phyloP scores from a whole-genome alignment of 352 stramenopile genomes.

The Peronospora belbahrii region DNA sequence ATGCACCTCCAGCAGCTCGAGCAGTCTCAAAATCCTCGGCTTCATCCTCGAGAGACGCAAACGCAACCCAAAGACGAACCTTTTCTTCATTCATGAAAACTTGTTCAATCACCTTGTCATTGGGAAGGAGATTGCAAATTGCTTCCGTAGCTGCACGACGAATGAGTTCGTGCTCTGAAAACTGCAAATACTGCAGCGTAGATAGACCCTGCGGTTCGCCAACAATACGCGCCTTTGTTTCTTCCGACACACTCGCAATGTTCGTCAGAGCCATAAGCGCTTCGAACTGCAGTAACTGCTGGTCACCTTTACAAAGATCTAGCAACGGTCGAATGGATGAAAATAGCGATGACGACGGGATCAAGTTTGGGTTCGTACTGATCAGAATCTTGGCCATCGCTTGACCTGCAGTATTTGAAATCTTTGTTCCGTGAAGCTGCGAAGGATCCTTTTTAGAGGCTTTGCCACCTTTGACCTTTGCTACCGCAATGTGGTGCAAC shows the following conservation, averaged over 20 bases:
- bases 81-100: conserved; percentile 91
- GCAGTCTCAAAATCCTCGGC: conserved; percentile 89
- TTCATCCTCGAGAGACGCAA: conserved; percentile 88
- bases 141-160: conserved; percentile 93
- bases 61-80: conserved; percentile 89
- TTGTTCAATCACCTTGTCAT: conserved; percentile 89
- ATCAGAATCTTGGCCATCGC: conserved; percentile 94
- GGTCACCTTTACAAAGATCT: conserved; percentile 92
- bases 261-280: conserved; percentile 97
- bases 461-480: conserved; percentile 19
- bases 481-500: conserved; percentile 30
- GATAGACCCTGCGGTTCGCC: conserved; percentile 56
- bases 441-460: conserved; percentile 36
- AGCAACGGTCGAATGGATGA: conserved; percentile 84
- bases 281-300: conserved; percentile 86
- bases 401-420: conserved; percentile 84
- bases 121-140: conserved; percentile 93
- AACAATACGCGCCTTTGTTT: conserved; percentile 90
- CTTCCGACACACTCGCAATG: conserved; percentile 88
- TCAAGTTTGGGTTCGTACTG: conserved; percentile 92
- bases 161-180: conserved; percentile 96
- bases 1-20: conserved; percentile 84
- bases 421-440: conserved; percentile 69
- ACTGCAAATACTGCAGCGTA: conserved; percentile 89
- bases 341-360: conserved; percentile 67